Evolutionary conservation across 441 rosid genomes (phyloP).

Genomic region (Populus trichocarpa): DNA sequence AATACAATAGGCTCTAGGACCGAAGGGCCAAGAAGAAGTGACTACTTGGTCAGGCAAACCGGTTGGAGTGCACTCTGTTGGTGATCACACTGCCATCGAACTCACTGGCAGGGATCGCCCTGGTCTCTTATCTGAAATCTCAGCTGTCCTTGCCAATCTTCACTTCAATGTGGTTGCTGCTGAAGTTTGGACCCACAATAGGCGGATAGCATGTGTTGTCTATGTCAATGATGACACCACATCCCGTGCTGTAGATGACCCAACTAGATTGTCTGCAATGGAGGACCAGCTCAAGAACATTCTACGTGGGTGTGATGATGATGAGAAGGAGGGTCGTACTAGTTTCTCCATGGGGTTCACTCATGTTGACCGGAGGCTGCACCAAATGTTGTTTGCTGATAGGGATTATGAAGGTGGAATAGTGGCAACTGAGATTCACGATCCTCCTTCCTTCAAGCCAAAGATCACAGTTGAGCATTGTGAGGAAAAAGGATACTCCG

Average conservation of each 20-base stretch:
- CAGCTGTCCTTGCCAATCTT: constrained; percentile 75
- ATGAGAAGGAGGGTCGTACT: constrained; percentile 57
- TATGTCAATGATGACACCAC: constrained; percentile 70
- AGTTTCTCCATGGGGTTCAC: constrained; percentile 86
- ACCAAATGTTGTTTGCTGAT: constrained; percentile 92
- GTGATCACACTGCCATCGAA: constrained; percentile 83
- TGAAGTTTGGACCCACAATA: constrained; percentile 94
- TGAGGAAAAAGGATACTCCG: constrained; percentile 77
- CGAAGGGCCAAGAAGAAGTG: constrained; percentile 51
- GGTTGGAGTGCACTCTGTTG: constrained; percentile 76
- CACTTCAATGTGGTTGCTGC: constrained; percentile 88
- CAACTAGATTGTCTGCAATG: constrained; percentile 51
- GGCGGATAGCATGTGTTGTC: constrained; percentile 72
- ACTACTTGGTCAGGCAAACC: constrained; percentile 59
- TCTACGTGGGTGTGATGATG: constrained; percentile 67
- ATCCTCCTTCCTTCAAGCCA: constrained; percentile 44
- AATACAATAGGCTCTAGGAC: constrained; percentile 67
- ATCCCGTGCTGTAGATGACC: constrained; percentile 54
- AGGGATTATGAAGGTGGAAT: constrained; percentile 71
- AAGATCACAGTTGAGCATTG: constrained; percentile 61
- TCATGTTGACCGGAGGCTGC: constrained; percentile 76
- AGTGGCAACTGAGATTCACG: constrained; percentile 34
- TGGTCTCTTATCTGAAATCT: constrained; percentile 82
- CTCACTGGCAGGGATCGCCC: constrained; percentile 84
- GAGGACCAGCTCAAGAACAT: constrained; percentile 82